These are phyloP conservation scores for Inonotus obliquus DNA, from an alignment of 1,284 basidiomycete genomes.

Conservation along the genomic window DNA sequence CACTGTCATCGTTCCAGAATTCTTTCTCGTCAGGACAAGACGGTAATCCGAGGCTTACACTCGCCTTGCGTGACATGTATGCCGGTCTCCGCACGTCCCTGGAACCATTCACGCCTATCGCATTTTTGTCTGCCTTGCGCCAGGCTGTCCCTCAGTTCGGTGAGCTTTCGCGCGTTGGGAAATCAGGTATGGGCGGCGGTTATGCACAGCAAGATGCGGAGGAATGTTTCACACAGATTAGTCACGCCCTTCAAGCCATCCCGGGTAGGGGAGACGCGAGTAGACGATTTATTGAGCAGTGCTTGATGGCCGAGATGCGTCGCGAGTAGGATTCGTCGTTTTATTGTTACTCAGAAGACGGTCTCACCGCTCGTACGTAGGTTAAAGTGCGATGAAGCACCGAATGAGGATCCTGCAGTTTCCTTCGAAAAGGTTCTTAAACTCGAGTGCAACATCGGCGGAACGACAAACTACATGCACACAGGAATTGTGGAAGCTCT, in stretches of 20 bases:
- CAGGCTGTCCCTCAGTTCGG: constrained; percentile 89
- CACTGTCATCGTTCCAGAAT: constrained; percentile 53
- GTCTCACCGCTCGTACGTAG: constrained; percentile 34
- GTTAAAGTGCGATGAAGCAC: constrained; percentile 74
- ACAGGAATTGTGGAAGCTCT: constrained; percentile 83
- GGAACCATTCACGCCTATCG: constrained; percentile 71
- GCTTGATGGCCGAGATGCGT: constrained; percentile 77
- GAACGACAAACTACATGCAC: constrained; percentile 85
- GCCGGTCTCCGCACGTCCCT: constrained; percentile 70
- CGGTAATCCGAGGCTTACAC: constrained; percentile 23
- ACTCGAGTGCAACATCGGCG: constrained; percentile 89
- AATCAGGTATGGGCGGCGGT: constrained; percentile 37
- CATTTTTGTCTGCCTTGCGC: constrained; percentile 71
- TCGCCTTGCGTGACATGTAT: constrained; percentile 72
- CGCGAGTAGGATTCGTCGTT: constrained; percentile 59
- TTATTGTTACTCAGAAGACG: constrained; percentile 15
- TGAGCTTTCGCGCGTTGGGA: constrained; percentile 52
- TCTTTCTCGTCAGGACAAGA: constrained; percentile 16
- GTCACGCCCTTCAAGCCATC: constrained; percentile 75
- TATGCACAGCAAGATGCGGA: constrained; percentile 98
- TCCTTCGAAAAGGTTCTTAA: constrained; percentile 78
- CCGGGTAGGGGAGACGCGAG: constrained; percentile 28
- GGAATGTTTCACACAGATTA: constrained; percentile 86
- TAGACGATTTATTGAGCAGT: constrained; percentile 75
- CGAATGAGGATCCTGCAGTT: constrained; percentile 69